Evolutionary conservation across 495 filamentous ascomycete genomes (phyloP).

Genomic region (Hypoxylon lienhwacheense): DNA sequence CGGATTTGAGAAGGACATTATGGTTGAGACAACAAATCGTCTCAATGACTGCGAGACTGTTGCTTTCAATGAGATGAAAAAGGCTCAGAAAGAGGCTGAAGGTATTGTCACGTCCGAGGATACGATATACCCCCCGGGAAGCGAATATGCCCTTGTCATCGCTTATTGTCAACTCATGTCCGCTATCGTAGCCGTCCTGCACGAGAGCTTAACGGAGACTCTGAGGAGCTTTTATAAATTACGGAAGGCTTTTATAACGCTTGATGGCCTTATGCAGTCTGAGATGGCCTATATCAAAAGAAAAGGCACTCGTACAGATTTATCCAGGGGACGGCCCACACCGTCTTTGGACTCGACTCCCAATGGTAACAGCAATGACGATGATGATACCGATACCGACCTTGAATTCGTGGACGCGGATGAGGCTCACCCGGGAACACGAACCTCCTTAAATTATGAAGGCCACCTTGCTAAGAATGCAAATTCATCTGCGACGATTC

Average conservation of each 20-base stretch:
- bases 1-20: constrained; percentile 92
- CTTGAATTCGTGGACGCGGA: constrained; percentile 39
- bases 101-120: constrained; percentile 33
- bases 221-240: constrained; percentile 92
- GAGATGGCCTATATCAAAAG: constrained; percentile 49
- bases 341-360: constrained; percentile 18
- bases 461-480: constrained; percentile 24
- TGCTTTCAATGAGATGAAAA: constrained; percentile 76
- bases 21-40: constrained; percentile 77
- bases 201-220: constrained; percentile 89
- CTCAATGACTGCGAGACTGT: constrained; percentile 77
- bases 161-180: constrained; percentile 86
- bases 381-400: constrained; percentile 32
- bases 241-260: constrained; percentile 82
- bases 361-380: constrained; percentile 6
- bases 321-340: constrained; percentile 4
- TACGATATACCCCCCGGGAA: constrained; percentile 73
- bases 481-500: constrained; percentile 15
- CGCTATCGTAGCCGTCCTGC: constrained; percentile 85
- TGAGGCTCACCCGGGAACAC: constrained; percentile 35
- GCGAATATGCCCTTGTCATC: constrained; percentile 75
- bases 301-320: constrained; percentile 21
- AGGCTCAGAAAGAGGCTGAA: constrained; percentile 61
- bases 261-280: constrained; percentile 68
- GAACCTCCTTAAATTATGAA: constrained; percentile 32